Base-by-base conservation (phyloP, 2,329 filamentous ascomycete genomes). In the Venturia effusa region DNA sequence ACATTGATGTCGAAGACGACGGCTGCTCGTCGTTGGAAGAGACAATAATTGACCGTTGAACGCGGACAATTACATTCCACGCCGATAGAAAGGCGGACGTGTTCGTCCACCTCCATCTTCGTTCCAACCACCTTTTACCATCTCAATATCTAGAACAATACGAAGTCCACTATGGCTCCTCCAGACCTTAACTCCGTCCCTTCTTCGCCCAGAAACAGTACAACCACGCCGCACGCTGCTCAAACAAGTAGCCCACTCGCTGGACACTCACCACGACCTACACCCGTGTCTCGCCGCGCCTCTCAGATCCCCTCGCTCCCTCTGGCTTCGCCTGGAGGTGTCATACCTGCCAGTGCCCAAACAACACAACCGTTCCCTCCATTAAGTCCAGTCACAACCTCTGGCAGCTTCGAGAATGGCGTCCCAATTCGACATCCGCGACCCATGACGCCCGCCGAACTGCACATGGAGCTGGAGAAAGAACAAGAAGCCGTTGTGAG, bases 401-500 rank as follows among this genome's bases (percentile, higher is more conserved):
- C 69, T 27, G 67, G 69, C 43, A 63, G 30, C 30, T n/a, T 69
- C 24, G 66, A 70, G n/a, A 71, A 69, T 57, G 61, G 51, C 13
- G 70, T 79, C 15, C 92, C 93, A 4, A 77, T 95, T 70, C 85
- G 93, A 67, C 92, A 96, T 74, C 92, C 93, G 6, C 84, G 90
- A 41, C 92, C 92, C 3, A 78, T 97, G 73, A 97, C 93, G 0
- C 87, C 91, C 1, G 89, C 91, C 3, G 93, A 97, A 74, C 81
- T 97, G 66, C 92, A 97, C 74, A 81, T 89, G 66, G 86, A 96
- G 77, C 81, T 97, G 32, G 93, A 97, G 76, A 94, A 95, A 75
- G 93, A 97, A 73, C 92, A 97, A 70, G 93, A 97, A 75, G 90
- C 92, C 41, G 88, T 97, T 70, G 92, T 94, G 81, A 51, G 45